Conservation (phyloP, 306 rosid species). For the Macrotyloma uniflorum region DNA sequence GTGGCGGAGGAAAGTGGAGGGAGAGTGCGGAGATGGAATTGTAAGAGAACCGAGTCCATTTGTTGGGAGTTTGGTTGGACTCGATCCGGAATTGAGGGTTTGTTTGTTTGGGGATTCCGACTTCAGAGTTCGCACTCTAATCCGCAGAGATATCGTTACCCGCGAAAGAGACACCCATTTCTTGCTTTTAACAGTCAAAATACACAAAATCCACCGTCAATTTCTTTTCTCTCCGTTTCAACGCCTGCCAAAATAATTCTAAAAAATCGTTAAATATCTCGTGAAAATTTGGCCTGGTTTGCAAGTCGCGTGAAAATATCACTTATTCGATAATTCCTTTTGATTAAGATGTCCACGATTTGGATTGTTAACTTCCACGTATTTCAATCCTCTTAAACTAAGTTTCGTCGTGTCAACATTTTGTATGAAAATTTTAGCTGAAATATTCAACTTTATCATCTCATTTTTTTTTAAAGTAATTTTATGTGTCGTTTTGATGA, state of each 20-base stretch:
- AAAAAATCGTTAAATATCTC: constrained; percentile 13
- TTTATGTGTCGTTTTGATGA: neutral
- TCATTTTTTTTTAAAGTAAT: too few relatives aligned
- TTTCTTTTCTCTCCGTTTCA: neutral
- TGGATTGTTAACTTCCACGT: neutral
- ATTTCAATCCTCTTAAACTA: neutral
- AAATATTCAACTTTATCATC: too few relatives aligned
- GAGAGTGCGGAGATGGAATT: constrained; percentile 34
- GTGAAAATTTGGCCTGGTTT: neutral
- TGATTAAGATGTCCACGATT: neutral
- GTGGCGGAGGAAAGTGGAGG: constrained; percentile 39
- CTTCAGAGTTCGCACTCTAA: neutral
- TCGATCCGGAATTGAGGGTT: neutral
- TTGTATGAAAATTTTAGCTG: neutral
- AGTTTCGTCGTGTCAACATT: neutral
- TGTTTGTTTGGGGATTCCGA: neutral
- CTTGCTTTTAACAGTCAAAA: neutral
- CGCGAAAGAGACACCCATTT: neutral
- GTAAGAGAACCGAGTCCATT: constrained; percentile 59
- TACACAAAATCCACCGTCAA: constrained; percentile 7
- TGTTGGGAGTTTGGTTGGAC: constrained; percentile 2
- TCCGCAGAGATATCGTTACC: neutral
- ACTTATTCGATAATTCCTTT: neutral
- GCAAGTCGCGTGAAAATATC: neutral
- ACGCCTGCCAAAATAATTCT: neutral